Conservation (phyloP, 73 alveolate genomes). For the Blepharisma stoltei region DNA sequence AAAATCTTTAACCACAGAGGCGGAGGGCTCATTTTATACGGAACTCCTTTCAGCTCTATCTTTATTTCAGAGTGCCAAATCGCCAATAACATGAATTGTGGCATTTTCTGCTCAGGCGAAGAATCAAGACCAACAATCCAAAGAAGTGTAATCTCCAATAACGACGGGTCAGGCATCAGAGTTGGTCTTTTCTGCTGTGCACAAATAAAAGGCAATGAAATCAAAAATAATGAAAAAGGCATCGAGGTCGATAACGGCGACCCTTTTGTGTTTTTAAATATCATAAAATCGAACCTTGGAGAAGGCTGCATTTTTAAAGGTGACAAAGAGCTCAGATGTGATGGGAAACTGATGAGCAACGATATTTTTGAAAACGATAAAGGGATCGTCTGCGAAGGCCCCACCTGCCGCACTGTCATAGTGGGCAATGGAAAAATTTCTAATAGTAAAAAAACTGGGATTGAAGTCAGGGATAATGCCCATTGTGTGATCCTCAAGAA, state of each 20-base stretch:
- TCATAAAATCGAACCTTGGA: slow-evolving; percentile 47
- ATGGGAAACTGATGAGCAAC: slow-evolving; percentile 53
- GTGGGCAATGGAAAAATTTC: slow-evolving; percentile 67
- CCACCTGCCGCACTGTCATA: slow-evolving; percentile 66
- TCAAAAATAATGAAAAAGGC: slow-evolving; percentile 55
- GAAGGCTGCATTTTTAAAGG: slow-evolving; percentile 60
- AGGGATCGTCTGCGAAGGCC: slow-evolving; percentile 84
- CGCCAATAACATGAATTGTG: slow-evolving; percentile 50
- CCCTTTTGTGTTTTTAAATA: slow-evolving; percentile 58
- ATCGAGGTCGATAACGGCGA: slow-evolving; percentile 58
- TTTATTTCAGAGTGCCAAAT: slow-evolving; percentile 54
- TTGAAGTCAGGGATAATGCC: slow-evolving; percentile 78
- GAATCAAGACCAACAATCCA: slow-evolving; percentile 53
- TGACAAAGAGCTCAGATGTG: slow-evolving; percentile 53
- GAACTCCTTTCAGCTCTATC: slow-evolving; percentile 31
- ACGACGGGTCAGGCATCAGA: slow-evolving; percentile 61
- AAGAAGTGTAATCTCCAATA: slow-evolving; percentile 42
- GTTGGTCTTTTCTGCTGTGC: slow-evolving; percentile 56
- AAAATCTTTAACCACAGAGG: slow-evolving; percentile 30
- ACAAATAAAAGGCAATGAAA: slow-evolving; percentile 58
- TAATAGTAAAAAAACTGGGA: slow-evolving; percentile 84
- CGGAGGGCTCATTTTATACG: slow-evolving; percentile 37
- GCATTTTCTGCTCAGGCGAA: slow-evolving; percentile 58
- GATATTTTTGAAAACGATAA: slow-evolving; percentile 72
- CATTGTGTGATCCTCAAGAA: slow-evolving; percentile 66